These are phyloP conservation scores for Conoideocrella luteorostrata DNA, from an alignment of 2,329 filamentous ascomycete species.

Conservation along the genomic window DNA sequence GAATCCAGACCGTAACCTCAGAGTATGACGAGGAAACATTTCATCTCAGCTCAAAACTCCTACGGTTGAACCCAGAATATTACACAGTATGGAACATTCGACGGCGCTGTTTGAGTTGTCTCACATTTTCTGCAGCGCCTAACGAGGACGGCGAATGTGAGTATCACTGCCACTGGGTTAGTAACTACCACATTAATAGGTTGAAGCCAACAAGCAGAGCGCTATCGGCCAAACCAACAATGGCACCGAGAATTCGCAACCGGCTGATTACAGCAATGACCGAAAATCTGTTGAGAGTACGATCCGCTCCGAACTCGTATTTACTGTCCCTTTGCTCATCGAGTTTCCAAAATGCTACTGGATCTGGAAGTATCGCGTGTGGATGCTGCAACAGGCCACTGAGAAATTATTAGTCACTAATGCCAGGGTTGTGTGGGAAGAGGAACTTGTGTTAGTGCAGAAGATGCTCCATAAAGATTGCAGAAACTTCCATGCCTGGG, in stretches of 20 bases:
- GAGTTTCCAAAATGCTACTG: constrained; percentile 96
- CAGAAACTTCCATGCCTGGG: constrained; percentile 96
- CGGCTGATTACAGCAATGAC: neutral
- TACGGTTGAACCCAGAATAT: constrained; percentile 77
- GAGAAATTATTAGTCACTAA: constrained; percentile 48
- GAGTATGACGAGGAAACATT: constrained; percentile 7
- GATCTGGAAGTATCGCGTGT: constrained; percentile 96
- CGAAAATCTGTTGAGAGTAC: constrained; percentile 20
- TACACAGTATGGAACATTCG: constrained; percentile 90
- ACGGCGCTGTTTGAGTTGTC: constrained; percentile 61
- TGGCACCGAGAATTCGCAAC: neutral
- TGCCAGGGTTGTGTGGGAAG: constrained; percentile 68
- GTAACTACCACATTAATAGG: neutral
- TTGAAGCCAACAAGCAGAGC: neutral
- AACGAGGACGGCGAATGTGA: neutral
- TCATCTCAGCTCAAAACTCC: constrained; percentile 49
- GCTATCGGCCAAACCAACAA: neutral
- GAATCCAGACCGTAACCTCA: neutral
- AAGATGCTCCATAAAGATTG: constrained; percentile 86
- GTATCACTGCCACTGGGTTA: neutral
- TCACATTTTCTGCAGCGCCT: constrained; percentile 11
- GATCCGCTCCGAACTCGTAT: constrained; percentile 68
- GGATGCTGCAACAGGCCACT: constrained; percentile 71
- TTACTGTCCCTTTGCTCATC: constrained; percentile 76
- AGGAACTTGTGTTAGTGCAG: constrained; percentile 72